These are phyloP conservation scores for Penicillium antarcticum DNA, from an alignment of 495 filamentous ascomycete species.

Conservation along the genomic window DNA sequence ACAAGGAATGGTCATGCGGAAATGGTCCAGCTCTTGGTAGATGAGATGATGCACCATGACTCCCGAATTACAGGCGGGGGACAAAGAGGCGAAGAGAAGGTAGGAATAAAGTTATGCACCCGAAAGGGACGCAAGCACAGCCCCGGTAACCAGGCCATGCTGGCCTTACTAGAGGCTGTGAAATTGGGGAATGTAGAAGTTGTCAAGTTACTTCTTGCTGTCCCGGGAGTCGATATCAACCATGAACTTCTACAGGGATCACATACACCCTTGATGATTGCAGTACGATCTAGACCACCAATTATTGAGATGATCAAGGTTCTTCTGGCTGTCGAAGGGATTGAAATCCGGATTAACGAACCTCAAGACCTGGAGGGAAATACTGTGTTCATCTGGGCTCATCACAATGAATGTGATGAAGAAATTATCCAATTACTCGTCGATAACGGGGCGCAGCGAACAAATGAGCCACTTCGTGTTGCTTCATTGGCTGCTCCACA, in stretches of 20 bases:
- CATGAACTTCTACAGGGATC: background rate
- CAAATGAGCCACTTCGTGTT: background rate
- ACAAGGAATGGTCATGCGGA: background rate
- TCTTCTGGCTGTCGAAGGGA: background rate
- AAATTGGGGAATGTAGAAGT: background rate
- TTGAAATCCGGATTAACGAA: background rate
- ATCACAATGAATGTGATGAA: background rate
- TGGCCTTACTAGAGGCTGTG: background rate
- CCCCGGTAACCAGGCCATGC: background rate
- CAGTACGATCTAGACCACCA: background rate
- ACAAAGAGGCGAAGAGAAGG: background rate
- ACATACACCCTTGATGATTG: background rate
- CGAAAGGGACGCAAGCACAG: background rate
- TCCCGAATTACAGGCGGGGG: background rate
- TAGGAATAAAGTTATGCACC: background rate
- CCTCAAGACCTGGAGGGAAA: background rate
- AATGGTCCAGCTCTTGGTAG: background rate
- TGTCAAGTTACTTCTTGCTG: constrained; percentile 1
- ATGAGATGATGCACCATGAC: constrained; percentile 1
- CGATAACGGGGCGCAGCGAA: background rate
- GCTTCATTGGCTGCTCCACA: background rate
- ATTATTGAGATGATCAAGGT: background rate
- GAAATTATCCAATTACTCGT: background rate
- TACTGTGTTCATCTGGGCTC: background rate
- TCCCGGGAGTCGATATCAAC: background rate